Percentiles rank a stretch among this genome's conserved stretches.
These are phyloP conservation scores for Podosphaera leucotricha DNA, from an alignment of 2,329 filamentous ascomycete genomes.

Conservation along the genomic window DNA sequence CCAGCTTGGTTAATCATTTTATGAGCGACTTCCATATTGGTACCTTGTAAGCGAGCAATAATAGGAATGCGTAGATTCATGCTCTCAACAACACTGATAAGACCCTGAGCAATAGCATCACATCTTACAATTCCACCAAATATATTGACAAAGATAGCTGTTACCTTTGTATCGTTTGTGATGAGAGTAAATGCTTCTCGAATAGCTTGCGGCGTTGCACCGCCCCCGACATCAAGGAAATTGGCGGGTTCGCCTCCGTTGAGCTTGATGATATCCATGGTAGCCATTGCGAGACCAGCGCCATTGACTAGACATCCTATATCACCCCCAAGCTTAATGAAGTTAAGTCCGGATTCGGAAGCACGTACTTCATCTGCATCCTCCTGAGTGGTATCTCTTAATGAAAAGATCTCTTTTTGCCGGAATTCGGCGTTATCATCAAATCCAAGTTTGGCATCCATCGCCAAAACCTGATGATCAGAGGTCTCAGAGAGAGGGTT, in stretches of 20 bases:
- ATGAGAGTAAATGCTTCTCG: slow-evolving; percentile 96
- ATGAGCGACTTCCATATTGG: slow-evolving; percentile 90
- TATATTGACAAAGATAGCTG: slow-evolving; percentile 99
- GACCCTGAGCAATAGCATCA: slow-evolving; percentile 85
- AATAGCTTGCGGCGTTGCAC: slow-evolving; percentile 90
- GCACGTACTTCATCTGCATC: slow-evolving; percentile 95
- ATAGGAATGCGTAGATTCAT: slow-evolving; percentile 95
- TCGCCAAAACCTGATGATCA: slow-evolving; percentile 93
- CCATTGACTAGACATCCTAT: slow-evolving; percentile 99
- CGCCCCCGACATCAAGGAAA: slow-evolving; percentile 96
- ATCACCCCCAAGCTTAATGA: slow-evolving; percentile 99
- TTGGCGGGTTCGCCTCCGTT: slow-evolving; percentile 92
- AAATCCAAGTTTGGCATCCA: slow-evolving; percentile 98
- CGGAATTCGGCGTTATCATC: slow-evolving; percentile 98
- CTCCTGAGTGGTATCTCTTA: slow-evolving; percentile 88
- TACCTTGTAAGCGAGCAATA: slow-evolving; percentile 90
- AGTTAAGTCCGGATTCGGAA: slow-evolving; percentile 85
- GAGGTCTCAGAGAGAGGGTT: slow-evolving; percentile 97
- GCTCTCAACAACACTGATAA: slow-evolving; percentile 82
- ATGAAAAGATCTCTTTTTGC: slow-evolving; percentile 86
- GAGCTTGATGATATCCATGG: slow-evolving; percentile 99
- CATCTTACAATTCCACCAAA: slow-evolving; percentile 97
- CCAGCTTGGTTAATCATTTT: slow-evolving; percentile 88
- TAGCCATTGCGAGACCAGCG: slow-evolving; percentile 97
- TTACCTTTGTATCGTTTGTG: slow-evolving; percentile 93